These are phyloP conservation scores for Prunus mume DNA, from an alignment of 306 rosid species.

Conservation along the genomic window DNA sequence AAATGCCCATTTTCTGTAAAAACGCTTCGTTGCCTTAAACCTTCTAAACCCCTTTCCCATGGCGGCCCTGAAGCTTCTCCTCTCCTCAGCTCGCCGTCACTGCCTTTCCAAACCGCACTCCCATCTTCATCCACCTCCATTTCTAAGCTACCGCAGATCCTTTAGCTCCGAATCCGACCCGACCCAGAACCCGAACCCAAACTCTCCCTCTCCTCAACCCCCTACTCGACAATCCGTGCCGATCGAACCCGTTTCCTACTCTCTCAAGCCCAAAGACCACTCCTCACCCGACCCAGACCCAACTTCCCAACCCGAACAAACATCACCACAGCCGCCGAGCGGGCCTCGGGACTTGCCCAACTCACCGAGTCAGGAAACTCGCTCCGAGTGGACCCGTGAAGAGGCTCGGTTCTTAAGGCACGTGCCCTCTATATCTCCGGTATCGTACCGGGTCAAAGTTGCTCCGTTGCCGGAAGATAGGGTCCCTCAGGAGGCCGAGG, in stretches of 20 bases:
- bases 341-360: constrained; percentile 7
- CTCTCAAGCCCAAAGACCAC: constrained; percentile 54
- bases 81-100: constrained; percentile 76
- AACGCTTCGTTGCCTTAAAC: constrained; percentile 15
- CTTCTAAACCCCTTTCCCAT: constrained; percentile 41
- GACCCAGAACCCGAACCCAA: constrained; percentile 25
- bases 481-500: constrained; percentile 11
- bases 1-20: neutral
- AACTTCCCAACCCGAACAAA: constrained; percentile 14
- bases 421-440: constrained; percentile 50
- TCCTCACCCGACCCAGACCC: constrained; percentile 29
- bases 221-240: constrained; percentile 32
- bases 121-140: constrained; percentile 26
- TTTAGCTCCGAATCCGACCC: constrained; percentile 45
- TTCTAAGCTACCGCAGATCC: constrained; percentile 36
- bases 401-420: constrained; percentile 72
- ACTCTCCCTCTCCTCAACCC: constrained; percentile 25
- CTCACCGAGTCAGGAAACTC: constrained; percentile 30
- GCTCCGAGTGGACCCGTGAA: constrained; percentile 54
- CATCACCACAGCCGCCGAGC: constrained; percentile 25
- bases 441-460: constrained; percentile 56
- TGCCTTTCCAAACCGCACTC: constrained; percentile 32
- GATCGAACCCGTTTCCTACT: constrained; percentile 70
- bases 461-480: constrained; percentile 86
- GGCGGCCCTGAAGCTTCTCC: constrained; percentile 71